Evolutionary conservation across 345 rosid species (phyloP).

Genomic region (Corchorus olitorius): DNA sequence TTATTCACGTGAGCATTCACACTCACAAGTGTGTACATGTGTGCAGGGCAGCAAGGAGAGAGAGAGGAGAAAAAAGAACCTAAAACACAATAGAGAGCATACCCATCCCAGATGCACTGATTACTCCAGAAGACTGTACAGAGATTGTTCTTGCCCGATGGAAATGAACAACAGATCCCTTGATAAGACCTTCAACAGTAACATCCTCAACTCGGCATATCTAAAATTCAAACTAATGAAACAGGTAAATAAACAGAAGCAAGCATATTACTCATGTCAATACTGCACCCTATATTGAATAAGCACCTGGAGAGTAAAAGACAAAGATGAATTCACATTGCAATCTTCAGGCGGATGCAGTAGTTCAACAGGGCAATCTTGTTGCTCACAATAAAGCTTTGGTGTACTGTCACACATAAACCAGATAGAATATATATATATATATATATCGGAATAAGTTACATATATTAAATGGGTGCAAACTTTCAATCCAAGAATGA

Average conservation of each 20-base stretch:
- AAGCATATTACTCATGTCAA: slow-evolving; percentile 18
- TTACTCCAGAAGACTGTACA: slow-evolving; percentile 72
- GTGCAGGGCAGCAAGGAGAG: neutral
- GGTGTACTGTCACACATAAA: slow-evolving; percentile 62
- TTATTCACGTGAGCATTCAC: neutral
- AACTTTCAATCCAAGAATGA: neutral
- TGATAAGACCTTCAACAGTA: slow-evolving; percentile 74
- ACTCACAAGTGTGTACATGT: neutral
- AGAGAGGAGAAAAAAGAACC: slow-evolving; percentile 15
- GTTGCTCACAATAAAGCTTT: slow-evolving; percentile 74
- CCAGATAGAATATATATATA: neutral
- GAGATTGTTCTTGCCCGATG: slow-evolving; percentile 85
- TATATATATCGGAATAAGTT: neutral
- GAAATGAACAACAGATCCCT: slow-evolving; percentile 97
- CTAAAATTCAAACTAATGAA: slow-evolving; percentile 45
- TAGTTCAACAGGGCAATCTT: slow-evolving; percentile 85
- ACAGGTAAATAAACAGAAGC: slow-evolving; percentile 28
- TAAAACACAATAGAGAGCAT: slow-evolving; percentile 21
- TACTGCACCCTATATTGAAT: slow-evolving; percentile 19
- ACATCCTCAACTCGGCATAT: slow-evolving; percentile 98
- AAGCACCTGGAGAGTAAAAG: slow-evolving; percentile 96
- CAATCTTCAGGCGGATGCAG: slow-evolving; percentile 98
- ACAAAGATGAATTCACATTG: slow-evolving; percentile 92
- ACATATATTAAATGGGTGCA: slow-evolving; percentile 11
- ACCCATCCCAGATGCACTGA: slow-evolving; percentile 93